Evolutionary conservation across 169 alveolate species (phyloP).

Genomic region (Plasmodium vivax): DNA sequence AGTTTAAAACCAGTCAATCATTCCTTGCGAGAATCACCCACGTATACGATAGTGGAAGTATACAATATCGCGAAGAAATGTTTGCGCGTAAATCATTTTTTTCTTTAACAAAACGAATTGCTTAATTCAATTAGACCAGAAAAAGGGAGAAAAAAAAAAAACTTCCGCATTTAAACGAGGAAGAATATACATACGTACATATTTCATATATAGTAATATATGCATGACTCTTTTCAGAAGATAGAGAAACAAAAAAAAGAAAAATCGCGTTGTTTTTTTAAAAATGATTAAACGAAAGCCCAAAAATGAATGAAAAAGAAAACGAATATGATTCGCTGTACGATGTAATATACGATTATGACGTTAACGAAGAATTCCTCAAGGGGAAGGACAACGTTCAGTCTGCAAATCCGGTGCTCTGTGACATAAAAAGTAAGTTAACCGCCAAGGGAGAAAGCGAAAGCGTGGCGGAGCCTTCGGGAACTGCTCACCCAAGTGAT

Average conservation of each 20-base stretch:
- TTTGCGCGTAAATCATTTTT: background rate
- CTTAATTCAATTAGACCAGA: background rate
- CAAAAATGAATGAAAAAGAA: constrained; percentile 60
- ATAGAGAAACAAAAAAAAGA: constrained; percentile 11
- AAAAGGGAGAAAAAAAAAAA: background rate
- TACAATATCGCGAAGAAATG: background rate
- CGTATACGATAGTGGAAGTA: background rate
- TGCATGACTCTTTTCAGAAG: background rate
- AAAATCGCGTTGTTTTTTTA: background rate
- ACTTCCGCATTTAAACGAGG: background rate
- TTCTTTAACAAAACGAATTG: background rate
- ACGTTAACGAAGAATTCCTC: constrained; percentile 23
- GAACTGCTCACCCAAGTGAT: background rate
- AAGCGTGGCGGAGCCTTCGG: background rate
- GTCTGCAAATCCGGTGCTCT: background rate
- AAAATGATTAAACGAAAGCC: constrained; percentile 4
- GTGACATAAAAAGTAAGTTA: constrained; percentile 15
- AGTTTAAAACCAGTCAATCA: background rate
- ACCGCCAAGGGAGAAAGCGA: background rate
- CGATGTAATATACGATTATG: constrained; percentile 67
- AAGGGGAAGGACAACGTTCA: background rate
- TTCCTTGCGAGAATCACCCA: background rate
- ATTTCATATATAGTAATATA: background rate
- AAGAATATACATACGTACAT: background rate
- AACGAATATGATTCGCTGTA: constrained; percentile 63